A percentile compares a stretch with the other conserved stretches of the same genome.
phyloP scores from a whole-genome alignment of 108 stramenopile species.

The Aurantiochytrium sp. region DNA sequence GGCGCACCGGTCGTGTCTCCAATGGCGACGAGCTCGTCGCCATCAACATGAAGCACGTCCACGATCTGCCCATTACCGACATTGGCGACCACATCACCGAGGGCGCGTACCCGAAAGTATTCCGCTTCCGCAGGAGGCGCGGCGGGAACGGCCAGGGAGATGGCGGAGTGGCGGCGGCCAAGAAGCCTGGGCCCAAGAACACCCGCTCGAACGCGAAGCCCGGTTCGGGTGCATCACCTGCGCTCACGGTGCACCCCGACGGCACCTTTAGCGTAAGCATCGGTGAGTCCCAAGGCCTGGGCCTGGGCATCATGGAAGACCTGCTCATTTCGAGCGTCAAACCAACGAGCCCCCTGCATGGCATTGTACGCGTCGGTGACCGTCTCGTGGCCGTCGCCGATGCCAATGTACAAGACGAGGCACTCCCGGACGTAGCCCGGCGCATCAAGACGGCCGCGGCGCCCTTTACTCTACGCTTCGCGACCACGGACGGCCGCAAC shows the following conservation, averaged over 20 bases:
- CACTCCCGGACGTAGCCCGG: neutral
- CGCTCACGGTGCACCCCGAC: neutral
- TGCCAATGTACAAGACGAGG: neutral
- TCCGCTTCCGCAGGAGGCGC: neutral
- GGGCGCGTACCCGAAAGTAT: neutral
- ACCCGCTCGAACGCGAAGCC: too few relatives aligned
- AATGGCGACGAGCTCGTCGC: neutral
- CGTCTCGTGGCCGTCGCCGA: neutral
- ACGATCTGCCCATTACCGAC: neutral
- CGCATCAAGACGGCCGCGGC: neutral
- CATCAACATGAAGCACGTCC: neutral
- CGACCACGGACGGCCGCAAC: neutral
- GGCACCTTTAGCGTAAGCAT: neutral
- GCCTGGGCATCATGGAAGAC: neutral
- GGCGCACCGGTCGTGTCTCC: neutral
- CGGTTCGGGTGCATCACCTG: too few relatives aligned
- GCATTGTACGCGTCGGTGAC: neutral
- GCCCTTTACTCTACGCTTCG: neutral
- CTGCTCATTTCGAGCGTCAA: neutral
- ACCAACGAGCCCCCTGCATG: neutral
- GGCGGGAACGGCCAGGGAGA: too few relatives aligned
- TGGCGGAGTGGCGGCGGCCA: too few relatives aligned
- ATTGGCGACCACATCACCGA: neutral
- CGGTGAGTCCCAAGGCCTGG: neutral
- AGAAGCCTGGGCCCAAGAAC: too few relatives aligned